Evolutionary conservation across 768 basidiomycete species (phyloP).

Genomic region (Naganishia onofrii): DNA sequence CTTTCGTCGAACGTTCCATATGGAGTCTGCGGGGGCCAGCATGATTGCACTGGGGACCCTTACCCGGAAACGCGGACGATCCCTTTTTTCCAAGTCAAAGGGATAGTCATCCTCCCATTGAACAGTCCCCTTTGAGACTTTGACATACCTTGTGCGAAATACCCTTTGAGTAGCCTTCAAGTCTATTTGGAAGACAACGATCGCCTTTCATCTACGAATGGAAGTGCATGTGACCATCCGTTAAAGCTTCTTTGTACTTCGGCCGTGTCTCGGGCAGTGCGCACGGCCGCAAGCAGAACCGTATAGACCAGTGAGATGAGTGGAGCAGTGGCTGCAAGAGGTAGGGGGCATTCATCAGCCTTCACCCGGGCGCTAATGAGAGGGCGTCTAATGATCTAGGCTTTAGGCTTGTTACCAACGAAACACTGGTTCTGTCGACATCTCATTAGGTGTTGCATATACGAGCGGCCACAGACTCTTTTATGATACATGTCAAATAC

Average conservation of each 20-base stretch:
- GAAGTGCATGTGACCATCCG: neutral
- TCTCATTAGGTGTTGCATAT: neutral
- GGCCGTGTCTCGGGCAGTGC: no score
- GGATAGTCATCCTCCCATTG: neutral
- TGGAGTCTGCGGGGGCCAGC: neutral
- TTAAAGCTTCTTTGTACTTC: neutral
- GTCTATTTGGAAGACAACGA: neutral
- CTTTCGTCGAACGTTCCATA: neutral
- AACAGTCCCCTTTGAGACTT: neutral
- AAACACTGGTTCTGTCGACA: no score
- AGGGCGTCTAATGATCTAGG: no score
- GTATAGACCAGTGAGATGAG: no score
- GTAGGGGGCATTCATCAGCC: no score
- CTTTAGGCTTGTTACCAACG: no score
- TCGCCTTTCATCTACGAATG: neutral
- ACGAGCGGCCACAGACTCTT: neutral
- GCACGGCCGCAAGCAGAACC: no score
- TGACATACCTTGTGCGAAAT: neutral
- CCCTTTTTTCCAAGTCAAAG: neutral
- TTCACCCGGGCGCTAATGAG: no score
- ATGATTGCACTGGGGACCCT: neutral
- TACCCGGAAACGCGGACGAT: neutral
- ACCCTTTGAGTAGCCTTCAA: neutral
- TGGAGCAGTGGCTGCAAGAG: no score
- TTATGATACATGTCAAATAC: slow-evolving; percentile 9